A percentile compares a stretch with the other conserved stretches of the same genome.
Conservation (phyloP, 2,329 filamentous ascomycete species). For the Parafenestella ontariensis region DNA sequence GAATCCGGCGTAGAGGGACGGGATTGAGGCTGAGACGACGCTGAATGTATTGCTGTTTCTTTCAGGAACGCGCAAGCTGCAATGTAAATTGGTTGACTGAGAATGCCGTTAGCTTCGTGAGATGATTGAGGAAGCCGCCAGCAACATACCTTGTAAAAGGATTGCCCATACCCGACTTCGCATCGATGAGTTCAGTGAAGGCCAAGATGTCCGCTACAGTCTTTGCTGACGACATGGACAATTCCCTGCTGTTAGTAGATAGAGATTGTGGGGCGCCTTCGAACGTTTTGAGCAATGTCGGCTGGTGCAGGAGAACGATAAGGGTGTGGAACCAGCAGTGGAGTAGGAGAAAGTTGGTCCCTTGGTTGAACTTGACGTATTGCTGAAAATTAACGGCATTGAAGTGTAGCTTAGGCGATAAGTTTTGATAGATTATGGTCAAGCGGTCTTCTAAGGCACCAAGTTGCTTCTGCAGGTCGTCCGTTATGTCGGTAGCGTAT, state of each 20-base stretch:
- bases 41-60: slow-evolving; percentile 75
- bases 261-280: slow-evolving; percentile 73
- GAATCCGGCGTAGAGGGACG: slow-evolving; percentile 54
- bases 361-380: slow-evolving; percentile 80
- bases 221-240: slow-evolving; percentile 88
- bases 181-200: slow-evolving; percentile 84
- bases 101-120: slow-evolving; percentile 14
- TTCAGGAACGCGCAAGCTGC: slow-evolving; percentile 88
- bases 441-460: slow-evolving; percentile 81
- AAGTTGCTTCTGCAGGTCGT: slow-evolving; percentile 74
- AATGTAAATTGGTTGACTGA: slow-evolving; percentile 86
- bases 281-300: slow-evolving; percentile 80
- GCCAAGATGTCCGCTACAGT: slow-evolving; percentile 89
- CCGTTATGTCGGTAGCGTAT: slow-evolving; percentile 74
- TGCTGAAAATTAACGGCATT: slow-evolving; percentile 86
- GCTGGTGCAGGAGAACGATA: slow-evolving; percentile 84
- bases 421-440: slow-evolving; percentile 75
- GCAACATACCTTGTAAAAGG: slow-evolving; percentile 71
- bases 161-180: slow-evolving; percentile 85
- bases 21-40: slow-evolving; percentile 68
- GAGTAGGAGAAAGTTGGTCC: slow-evolving; percentile 84
- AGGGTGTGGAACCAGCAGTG: slow-evolving; percentile 91
- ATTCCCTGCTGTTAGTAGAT: slow-evolving; percentile 78
- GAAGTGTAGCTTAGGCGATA: slow-evolving; percentile 79
- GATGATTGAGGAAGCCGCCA: not conserved